These are phyloP conservation scores for Salix viminalis DNA, from an alignment of 345 rosid species.

Conservation along the genomic window DNA sequence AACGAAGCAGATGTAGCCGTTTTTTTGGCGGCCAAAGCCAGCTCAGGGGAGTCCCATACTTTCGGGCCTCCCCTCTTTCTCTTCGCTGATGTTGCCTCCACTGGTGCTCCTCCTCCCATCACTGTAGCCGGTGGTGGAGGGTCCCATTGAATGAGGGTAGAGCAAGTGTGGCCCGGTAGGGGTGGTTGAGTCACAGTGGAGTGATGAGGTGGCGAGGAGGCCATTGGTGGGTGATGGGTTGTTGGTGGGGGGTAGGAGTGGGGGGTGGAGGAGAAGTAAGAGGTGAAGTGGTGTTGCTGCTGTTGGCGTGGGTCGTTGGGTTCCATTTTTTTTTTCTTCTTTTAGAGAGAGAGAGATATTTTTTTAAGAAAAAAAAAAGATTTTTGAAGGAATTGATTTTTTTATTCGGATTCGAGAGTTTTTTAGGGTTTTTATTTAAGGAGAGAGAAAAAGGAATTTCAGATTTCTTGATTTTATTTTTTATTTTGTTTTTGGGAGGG, in stretches of 20 bases:
- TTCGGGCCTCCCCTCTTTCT: conserved; percentile 96
- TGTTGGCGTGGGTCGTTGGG: conserved; percentile 37
- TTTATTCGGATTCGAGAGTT: neutral
- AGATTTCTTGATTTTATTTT: neutral
- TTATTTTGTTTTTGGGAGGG: too few relatives aligned
- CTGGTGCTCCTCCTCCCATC: conserved; percentile 20
- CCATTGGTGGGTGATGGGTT: conserved; percentile 60
- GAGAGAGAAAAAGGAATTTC: neutral
- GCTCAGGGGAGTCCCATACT: conserved; percentile 94
- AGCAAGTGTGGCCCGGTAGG: conserved; percentile 27
- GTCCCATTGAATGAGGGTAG: conserved; percentile 52
- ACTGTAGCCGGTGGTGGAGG: conserved; percentile 48
- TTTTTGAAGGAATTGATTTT: conserved; percentile 18
- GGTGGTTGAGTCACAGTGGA: neutral
- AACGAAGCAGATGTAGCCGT: conserved; percentile 23
- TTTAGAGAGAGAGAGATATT: conserved; percentile 29
- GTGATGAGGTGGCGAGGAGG: conserved; percentile 40
- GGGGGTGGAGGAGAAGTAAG: conserved; percentile 35
- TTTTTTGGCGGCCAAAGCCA: conserved; percentile 85
- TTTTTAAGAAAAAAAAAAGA: conserved; percentile 17
- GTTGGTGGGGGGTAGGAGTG: conserved; percentile 30
- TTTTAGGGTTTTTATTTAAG: conserved; percentile 2
- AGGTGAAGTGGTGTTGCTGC: conserved; percentile 39
- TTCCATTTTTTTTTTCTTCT: conserved; percentile 46
- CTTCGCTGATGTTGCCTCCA: conserved; percentile 47